Evolutionary conservation across 805 yeast genomes (phyloP).

Genomic region (Yamadazyma sp.): DNA sequence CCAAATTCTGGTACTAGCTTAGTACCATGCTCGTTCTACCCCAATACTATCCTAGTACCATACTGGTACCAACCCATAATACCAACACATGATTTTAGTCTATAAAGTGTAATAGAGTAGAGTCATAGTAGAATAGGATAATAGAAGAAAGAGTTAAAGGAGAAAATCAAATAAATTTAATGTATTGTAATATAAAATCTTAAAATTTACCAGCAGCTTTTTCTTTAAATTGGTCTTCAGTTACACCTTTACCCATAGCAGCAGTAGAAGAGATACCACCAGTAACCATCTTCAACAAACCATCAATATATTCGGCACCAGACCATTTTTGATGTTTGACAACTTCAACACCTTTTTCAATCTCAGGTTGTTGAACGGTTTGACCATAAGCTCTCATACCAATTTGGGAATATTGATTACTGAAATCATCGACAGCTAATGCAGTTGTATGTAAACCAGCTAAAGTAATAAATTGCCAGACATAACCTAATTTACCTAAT

Average conservation of each 20-base stretch:
- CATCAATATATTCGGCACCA: conserved; percentile 95
- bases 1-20: too few relatives aligned
- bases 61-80: too few relatives aligned
- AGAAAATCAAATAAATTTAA: too few relatives aligned
- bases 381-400: conserved; percentile 98
- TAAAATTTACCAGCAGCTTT: conserved; percentile 16
- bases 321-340: conserved; percentile 99
- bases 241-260: conserved; percentile 98
- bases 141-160: too few relatives aligned
- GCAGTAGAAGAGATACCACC: conserved; percentile 96
- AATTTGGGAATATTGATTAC: conserved; percentile 69
- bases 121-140: too few relatives aligned
- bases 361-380: conserved; percentile 81
- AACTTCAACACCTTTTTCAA: conserved; percentile 86
- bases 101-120: too few relatives aligned
- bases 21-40: too few relatives aligned
- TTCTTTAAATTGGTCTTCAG: conserved; percentile 88
- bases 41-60: too few relatives aligned
- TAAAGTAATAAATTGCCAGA: conserved; percentile 96
- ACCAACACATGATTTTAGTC: too few relatives aligned
- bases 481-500: conserved; percentile 84
- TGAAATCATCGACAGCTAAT: conserved; percentile 80
- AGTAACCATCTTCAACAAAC: conserved; percentile 80
- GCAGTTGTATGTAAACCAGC: conserved; percentile 98
- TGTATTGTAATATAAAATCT: neutral